Base-by-base conservation (phyloP, 106 monocot genomes). In the Alisma plantagoaquatica region DNA sequence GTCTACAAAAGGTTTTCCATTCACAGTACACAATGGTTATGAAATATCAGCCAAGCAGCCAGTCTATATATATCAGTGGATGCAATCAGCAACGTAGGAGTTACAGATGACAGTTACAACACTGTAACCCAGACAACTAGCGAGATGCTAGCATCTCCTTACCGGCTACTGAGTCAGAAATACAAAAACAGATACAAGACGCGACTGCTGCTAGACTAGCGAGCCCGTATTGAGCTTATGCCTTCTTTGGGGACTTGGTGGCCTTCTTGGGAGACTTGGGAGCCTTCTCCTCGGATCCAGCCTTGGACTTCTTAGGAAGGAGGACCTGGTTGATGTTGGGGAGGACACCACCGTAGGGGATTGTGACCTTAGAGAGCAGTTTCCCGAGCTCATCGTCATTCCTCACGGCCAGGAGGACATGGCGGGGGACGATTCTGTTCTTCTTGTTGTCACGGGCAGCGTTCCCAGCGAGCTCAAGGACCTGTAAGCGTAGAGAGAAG, bases 361-460 rank as follows among this genome's bases (percentile, higher is more conserved):
- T 83, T 31, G 82, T 83, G 1, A 83, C 83, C 2, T 74, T 38
- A 0, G 77, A 69, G 7, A 83, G 60, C 19, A 83, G 71, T 68
- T 78, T 83, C 16, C 70, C 67, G 7, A 83, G 63, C 59, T 83
- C 83, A 27, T 77, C 83, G 10, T 83, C 83, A 52, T 83, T 83
- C 59, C 83, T 70, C 26, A 83, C 74, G 0, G 83, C 83, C 59
- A 77, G 41, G 15, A 77, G 74, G 43, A 77, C 77, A 64, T 83
- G 83, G 26, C 83, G 51, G 14, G 83, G 83, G 22, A 83, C 73
- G 1, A 83, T 77, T 51, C 83, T 51, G 10, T 46, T 72, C 68
- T 83, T 83, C 74, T 83, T 78, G 61, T 78, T 83, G 58, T 83
- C 82, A 54, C 74, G 54, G 1, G 77, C 82, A 1, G 82, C 82